Base-by-base conservation (phyloP, 352 stramenopile genomes). In the Phytophthora meadii region DNA sequence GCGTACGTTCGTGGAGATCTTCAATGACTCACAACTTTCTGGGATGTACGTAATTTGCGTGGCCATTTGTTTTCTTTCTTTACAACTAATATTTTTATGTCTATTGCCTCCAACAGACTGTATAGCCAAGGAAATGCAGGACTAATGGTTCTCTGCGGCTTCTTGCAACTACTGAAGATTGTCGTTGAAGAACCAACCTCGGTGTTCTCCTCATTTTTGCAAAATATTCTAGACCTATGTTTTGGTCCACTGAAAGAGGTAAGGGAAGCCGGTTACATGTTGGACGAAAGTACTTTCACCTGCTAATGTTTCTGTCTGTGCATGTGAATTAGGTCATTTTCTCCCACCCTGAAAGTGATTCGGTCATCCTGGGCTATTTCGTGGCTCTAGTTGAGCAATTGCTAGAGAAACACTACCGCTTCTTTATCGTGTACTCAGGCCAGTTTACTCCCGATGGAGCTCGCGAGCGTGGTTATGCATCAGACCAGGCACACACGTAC, bases 221-320 rank as follows among this genome's bases (percentile, higher is more conserved):
- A 88, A 24, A 92, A 79, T 47, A 90, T 91, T 32, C 63, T 94
- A 8, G 86, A 94, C 4, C 37, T 94, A 51, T 94, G 86, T 50
- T 93, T 90, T 47, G 84, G 84, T 1, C 81, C 82, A 12, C 65
- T 94, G 14, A 90, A 93, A 66, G 82, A 94, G 79, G 84, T 94
- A 65, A 17, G 40, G 52, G 14, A 19, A 34, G 53, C n/a, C 44
- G 37, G 9, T 47, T 40, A 11, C 9, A 9, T 39, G 28, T 36
- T 48, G 5, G 28, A 54, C 3, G 56, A 22, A 57, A 1, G 25
- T 36, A 45, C 11, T 41, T 61, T 30, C 22, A 27, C 17, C 3
- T 24, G 28, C n/a, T 34, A 37, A n/a, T 37, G 14, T 28, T 19
- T 17, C 44, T 27, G 10, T 30, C 4, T 61, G 5, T 37, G 30